Base-by-base conservation (phyloP, 2,329 filamentous ascomycete species). In the Aspergillus persii region DNA sequence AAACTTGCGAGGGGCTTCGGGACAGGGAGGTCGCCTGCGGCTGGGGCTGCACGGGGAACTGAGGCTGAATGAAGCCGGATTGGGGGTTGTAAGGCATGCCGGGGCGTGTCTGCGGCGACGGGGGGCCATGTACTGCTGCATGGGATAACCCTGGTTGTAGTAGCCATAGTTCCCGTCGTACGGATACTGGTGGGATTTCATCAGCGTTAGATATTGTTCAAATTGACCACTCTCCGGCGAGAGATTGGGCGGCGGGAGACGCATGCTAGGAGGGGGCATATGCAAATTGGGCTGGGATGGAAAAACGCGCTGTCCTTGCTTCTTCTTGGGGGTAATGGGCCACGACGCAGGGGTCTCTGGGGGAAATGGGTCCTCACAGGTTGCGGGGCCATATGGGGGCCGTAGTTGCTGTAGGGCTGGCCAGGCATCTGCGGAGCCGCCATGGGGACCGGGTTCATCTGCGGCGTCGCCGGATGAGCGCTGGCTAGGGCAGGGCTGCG, bases 1-100 rank as follows among this genome's bases (percentile, higher is more conserved):
- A 90, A 57, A 89, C 84, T 75, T 95, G 90, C 2, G 92, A 96
- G 2, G 89, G 86, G 61, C 86, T 92, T 67, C 93, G 89, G 2
- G 93, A 95, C 89, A 96, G 93, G 46, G 80, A 79, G 59, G 85
- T 79, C 62, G 88, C 83, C 73, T 89, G 84, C 61, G 80, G 85
- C 63, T 77, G 78, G 57, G 73, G 76, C 68, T 68, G 74, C 67
- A 69, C 77, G 31, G 74, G 79, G 70, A 83, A 87, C 44, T 83
- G 81, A 57, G 76, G 76, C 49, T 79, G 80, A 73, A 84, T 82
- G 65, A 79, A 83, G 9, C 73, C 73, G 27, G 75, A 76, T 54
- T 79, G 78, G 56, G 78, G 77, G 63, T 74, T 78, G 74, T 81
- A 77, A 59, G 82, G 78, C 70, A 83, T 77, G 63, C 80, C 77